Evolutionary conservation across 2,329 filamentous ascomycete genomes (phyloP).

Genomic region (Pseudogymnoascus sp.): DNA sequence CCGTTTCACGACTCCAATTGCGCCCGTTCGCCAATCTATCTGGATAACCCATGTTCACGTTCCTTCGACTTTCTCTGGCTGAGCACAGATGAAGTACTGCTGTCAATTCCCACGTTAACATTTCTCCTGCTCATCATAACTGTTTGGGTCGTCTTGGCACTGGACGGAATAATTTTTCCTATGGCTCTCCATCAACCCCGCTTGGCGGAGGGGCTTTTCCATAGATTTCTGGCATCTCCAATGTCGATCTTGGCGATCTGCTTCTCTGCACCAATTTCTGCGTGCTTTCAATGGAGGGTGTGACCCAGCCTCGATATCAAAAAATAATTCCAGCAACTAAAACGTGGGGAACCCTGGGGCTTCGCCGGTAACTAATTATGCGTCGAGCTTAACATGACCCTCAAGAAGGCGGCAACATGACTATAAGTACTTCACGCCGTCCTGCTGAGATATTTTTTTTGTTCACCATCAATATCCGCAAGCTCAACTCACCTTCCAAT

Average conservation of each 20-base stretch:
- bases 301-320: not conserved
- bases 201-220: not conserved
- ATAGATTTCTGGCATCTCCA: not conserved
- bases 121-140: constrained; percentile 2
- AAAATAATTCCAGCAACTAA: not conserved
- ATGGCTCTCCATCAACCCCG: not conserved
- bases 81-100: not conserved
- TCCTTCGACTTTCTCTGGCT: not conserved
- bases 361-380: not conserved
- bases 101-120: not conserved
- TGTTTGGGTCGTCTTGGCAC: not conserved
- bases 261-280: not conserved
- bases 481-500: not conserved
- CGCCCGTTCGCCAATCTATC: not conserved
- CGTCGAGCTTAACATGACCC: not conserved
- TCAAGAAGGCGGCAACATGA: not conserved
- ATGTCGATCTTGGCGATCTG: constrained; percentile 2
- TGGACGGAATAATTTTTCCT: not conserved
- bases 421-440: not conserved
- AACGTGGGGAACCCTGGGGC: constrained; percentile 2
- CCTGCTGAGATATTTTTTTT: not conserved
- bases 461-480: constrained; percentile 1
- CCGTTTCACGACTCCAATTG: not conserved
- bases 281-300: not conserved
- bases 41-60: not conserved